A percentile compares a stretch with the other conserved stretches of the same genome.
Conservation (phyloP, 805 yeast genomes). For the Schwanniomyces occidentalis region DNA sequence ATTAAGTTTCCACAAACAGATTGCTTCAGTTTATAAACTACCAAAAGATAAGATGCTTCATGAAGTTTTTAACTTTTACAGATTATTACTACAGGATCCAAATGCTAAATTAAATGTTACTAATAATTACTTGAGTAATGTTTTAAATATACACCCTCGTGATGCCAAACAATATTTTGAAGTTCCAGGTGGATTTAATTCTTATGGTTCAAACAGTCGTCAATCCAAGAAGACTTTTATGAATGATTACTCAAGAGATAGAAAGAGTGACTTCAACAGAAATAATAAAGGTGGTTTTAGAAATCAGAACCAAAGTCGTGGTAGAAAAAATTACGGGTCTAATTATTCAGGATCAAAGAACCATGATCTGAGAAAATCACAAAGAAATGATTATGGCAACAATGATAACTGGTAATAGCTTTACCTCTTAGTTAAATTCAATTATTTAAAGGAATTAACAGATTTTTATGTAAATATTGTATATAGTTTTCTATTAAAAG, state of each 20-base stretch:
- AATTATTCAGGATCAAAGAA: background rate
- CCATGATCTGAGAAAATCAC: background rate
- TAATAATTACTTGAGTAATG: constrained; percentile 17
- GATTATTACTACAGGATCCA: constrained; percentile 19
- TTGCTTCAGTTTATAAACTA: constrained; percentile 20
- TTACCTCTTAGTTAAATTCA: too few relatives aligned
- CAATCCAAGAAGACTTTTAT: constrained; percentile 8
- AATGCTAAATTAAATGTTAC: constrained; percentile 17
- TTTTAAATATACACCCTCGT: constrained; percentile 25
- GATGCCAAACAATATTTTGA: constrained; percentile 21
- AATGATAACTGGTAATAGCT: too few relatives aligned
- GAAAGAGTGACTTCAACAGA: constrained; percentile 11
- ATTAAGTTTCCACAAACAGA: constrained; percentile 30
- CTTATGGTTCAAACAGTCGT: constrained; percentile 10
- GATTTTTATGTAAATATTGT: too few relatives aligned
- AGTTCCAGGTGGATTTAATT: constrained; percentile 27
- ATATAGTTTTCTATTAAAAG: too few relatives aligned
- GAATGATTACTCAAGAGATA: constrained; percentile 7
- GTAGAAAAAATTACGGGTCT: constrained; percentile 4
- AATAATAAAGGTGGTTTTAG: constrained; percentile 13
- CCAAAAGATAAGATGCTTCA: constrained; percentile 25
- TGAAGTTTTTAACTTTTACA: constrained; percentile 29
- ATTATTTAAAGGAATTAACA: too few relatives aligned
- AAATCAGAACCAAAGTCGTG: constrained; percentile 7
- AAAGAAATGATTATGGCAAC: too few relatives aligned